Evolutionary conservation across 1,139 yeast genomes (phyloP), one percentile per base, ranked within the genome.

Genomic region (Trichomonascaceae sp.): DNA sequence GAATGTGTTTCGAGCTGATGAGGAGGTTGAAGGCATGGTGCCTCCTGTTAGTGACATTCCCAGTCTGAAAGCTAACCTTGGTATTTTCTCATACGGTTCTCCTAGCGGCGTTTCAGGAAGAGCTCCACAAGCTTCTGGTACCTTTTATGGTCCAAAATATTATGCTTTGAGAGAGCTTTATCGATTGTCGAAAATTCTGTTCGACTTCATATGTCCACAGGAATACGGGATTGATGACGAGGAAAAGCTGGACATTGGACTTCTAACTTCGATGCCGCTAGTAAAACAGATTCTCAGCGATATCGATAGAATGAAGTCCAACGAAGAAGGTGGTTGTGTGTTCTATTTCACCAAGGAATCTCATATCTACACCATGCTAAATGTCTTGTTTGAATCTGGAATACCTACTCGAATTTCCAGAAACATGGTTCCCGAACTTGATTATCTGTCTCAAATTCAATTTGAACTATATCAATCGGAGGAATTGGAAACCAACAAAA

Each of bases 191-290:
- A 95, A 95, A 69, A 96, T 95, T 3, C 74, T 95, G 60, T 95
- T 95, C 72, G 99, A 95, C 71, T 93, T 93, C 65, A 90, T 95
- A 53, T 93, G 99, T 70, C 99, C 99, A 12, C 98, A 95, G 70
- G 99, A 95, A 67, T 95, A 95, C 67, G 99, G 99, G 60, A 95
- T 95, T 61, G 91, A 91, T 60, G 96, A 90, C 65, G 87, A 87
- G 66, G 99, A 95, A 69, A 95, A 95, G 68, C 77, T 95, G 58
- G 99, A 95, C 69, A 95, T 95, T 74, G 99, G 99, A 1, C 75
- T 95, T 57, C 76, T 95, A 62, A 95, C 99, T 0, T 89, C 97
- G 1, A 78, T 95, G 64, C 99, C 99, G 1, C 78, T 95, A 62
- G 96, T 97, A 1, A 87, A 84, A 69, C 96, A 89, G 71, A 87